phyloP scores from a whole-genome alignment of 306 rosid species.

The Canavalia gladiata region DNA sequence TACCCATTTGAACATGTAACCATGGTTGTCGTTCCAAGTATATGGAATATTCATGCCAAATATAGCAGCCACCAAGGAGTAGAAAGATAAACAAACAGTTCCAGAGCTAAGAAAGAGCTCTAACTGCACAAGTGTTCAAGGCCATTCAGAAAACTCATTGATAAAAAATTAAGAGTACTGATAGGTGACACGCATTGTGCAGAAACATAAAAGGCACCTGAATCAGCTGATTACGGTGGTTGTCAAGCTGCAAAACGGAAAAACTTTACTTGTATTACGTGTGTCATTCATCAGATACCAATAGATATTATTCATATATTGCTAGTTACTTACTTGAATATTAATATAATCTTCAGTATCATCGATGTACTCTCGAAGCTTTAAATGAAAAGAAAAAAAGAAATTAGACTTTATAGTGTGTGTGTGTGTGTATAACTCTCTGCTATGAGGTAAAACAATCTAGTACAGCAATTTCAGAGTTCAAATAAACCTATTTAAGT shows the following conservation, averaged over 20 bases:
- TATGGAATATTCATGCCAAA: constrained; percentile 94
- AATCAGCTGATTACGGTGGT: constrained; percentile 77
- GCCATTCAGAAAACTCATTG: constrained; percentile 23
- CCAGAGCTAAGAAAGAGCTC: constrained; percentile 92
- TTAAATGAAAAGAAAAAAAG: constrained; percentile 46
- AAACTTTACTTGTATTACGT: constrained; percentile 9
- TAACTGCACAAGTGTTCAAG: constrained; percentile 62
- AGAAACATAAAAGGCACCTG: constrained; percentile 67
- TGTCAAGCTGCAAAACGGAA: constrained; percentile 74
- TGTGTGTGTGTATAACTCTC: neutral
- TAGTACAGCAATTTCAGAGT: constrained; percentile 33
- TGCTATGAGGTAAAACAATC: constrained; percentile 14
- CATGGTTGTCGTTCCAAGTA: constrained; percentile 63
- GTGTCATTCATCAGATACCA: constrained; percentile 4
- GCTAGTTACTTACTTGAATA: constrained; percentile 71
- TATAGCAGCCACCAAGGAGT: constrained; percentile 73
- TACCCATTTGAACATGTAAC: constrained; percentile 92
- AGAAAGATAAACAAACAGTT: constrained; percentile 72
- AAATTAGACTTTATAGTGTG: neutral
- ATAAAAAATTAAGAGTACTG: constrained; percentile 18
- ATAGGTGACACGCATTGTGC: neutral
- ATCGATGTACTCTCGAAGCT: constrained; percentile 93
- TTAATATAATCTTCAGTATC: constrained; percentile 96
- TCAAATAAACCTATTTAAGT: constrained; percentile 14
- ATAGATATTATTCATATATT: neutral